These are phyloP conservation scores for Populus hybrid DNA, from an alignment of 441 rosid genomes.

Conservation along the genomic window DNA sequence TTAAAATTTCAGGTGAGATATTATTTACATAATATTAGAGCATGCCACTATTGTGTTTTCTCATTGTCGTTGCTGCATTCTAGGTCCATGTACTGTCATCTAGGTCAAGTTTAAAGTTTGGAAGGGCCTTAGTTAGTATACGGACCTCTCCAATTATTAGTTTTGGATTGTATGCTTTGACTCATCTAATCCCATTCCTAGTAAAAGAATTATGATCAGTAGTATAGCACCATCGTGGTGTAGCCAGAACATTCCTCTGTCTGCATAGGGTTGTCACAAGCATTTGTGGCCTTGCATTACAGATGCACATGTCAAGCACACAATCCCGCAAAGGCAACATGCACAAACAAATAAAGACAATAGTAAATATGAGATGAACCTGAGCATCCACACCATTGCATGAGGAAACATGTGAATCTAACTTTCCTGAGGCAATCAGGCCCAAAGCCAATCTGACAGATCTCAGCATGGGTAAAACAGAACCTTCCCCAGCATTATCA, in stretches of 20 bases:
- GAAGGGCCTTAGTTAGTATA: neutral
- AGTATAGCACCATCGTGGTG: neutral
- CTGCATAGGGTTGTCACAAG: neutral
- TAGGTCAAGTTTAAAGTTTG: neutral
- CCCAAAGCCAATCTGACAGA: slow-evolving; percentile 67
- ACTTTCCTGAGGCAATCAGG: slow-evolving; percentile 55
- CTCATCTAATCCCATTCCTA: neutral
- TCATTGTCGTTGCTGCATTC: neutral
- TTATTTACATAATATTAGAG: neutral
- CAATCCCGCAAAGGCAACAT: slow-evolving; percentile 7
- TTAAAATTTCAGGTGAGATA: neutral
- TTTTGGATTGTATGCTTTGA: neutral
- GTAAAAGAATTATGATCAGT: neutral
- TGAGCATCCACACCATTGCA: slow-evolving; percentile 59
- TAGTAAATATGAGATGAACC: slow-evolving; percentile 40
- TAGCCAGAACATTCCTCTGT: neutral
- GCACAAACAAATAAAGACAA: neutral
- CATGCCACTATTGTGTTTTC: neutral
- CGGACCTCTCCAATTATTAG: neutral
- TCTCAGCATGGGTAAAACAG: slow-evolving; percentile 87
- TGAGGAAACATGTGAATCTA: slow-evolving; percentile 46
- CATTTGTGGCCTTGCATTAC: neutral
- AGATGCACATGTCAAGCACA: neutral
- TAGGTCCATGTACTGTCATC: neutral
- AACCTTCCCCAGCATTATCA: slow-evolving; percentile 95